Percentiles rank a stretch among this genome's conserved stretches.
These are phyloP conservation scores for Brasenia schreberi DNA, from an alignment of 164 flowering plant genomes.

Conservation along the genomic window DNA sequence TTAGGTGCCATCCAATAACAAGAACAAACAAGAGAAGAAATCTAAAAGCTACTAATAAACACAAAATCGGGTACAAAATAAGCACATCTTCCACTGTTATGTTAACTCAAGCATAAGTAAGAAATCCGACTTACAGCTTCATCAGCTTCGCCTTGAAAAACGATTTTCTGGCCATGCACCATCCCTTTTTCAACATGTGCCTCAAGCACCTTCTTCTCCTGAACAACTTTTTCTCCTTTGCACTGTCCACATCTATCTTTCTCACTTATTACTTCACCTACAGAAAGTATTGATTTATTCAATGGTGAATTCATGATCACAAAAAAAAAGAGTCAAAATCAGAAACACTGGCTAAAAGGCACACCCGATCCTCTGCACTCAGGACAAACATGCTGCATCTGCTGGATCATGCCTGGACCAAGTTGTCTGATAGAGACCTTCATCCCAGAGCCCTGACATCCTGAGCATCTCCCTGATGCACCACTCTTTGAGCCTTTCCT, in stretches of 20 bases:
- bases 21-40: no score
- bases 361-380: not conserved
- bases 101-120: no score
- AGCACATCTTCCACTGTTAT: no score
- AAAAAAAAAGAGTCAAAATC: slow-evolving; percentile 17
- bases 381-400: not conserved
- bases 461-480: not conserved
- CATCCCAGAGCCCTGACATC: not conserved
- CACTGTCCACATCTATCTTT: slow-evolving; percentile 50
- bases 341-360: not conserved
- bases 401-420: not conserved
- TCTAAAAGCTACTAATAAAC: no score
- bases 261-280: slow-evolving; percentile 35
- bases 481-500: not conserved
- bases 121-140: slow-evolving; percentile 21
- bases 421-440: not conserved
- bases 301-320: slow-evolving; percentile 49
- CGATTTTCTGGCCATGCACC: slow-evolving; percentile 45
- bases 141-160: slow-evolving; percentile 54
- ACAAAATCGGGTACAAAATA: no score
- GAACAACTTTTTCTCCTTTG: slow-evolving; percentile 47
- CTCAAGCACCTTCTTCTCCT: slow-evolving; percentile 47
- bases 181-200: slow-evolving; percentile 53
- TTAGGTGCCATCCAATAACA: no score
- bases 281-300: slow-evolving; percentile 9